phyloP scores from a whole-genome alignment of 345 rosid genomes.

The Moricandia moricandioides region DNA sequence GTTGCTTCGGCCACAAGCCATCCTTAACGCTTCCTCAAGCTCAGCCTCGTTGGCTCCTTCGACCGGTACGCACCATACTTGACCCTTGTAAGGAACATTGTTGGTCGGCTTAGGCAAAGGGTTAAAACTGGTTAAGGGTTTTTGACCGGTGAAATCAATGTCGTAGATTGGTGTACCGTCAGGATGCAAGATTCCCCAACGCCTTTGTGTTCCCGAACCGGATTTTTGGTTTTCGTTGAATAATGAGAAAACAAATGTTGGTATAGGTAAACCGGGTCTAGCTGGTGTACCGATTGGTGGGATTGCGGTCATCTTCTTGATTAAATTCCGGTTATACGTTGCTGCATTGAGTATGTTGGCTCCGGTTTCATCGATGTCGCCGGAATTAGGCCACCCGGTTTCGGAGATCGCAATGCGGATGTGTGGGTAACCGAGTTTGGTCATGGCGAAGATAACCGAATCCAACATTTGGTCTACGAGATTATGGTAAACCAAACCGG shows the following conservation, averaged over 20 bases:
- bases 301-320: background rate
- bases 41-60: background rate
- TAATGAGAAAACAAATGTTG: background rate
- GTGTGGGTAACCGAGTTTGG: background rate
- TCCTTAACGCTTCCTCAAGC: background rate
- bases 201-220: background rate
- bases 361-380: background rate
- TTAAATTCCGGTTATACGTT: background rate
- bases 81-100: background rate
- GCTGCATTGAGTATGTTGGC: background rate
- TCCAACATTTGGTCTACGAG: background rate
- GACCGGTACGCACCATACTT: background rate
- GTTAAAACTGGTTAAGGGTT: background rate
- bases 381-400: background rate
- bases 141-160: background rate
- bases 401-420: background rate
- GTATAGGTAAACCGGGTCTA: background rate
- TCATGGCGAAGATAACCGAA: background rate
- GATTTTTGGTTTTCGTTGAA: background rate
- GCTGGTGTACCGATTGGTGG: background rate
- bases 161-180: background rate
- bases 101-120: background rate
- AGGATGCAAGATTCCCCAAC: background rate
- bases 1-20: background rate
- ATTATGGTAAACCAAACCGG: background rate